Base-by-base conservation (phyloP, 352 stramenopile genomes). In the Phytophthora megakarya region DNA sequence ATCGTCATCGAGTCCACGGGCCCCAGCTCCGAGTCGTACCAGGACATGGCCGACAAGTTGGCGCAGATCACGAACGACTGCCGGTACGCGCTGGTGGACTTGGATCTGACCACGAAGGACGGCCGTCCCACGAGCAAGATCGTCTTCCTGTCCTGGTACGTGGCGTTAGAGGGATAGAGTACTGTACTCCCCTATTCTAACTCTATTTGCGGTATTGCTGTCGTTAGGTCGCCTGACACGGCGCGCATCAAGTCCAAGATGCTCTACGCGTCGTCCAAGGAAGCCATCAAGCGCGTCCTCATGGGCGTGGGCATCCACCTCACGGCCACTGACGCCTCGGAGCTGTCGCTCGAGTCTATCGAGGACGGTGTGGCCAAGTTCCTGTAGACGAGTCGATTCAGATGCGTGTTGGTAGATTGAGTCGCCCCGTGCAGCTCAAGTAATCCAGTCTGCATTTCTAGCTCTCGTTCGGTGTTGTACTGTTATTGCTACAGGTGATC, bases 221-320 rank as follows among this genome's bases (percentile, higher is more conserved):
- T n/a, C 8, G 6, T 9, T 37, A 91, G 83, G 83, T 98, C 94
- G 57, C 96, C 96, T 19, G 96, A 98, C 75, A 97, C 86, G 50
- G 88, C 92, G 3, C 80, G 75, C 15, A 87, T 98, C 51, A 96
- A 97, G 80, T 84, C 81, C 51, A 98, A 98, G 83, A 98, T 98
- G 96, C 63, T 98, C 33, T 98, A 98, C 84, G 86, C 88, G 53
- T 92, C 90, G 18, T 98, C 90, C 23, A 98, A 98, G 81, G 94
- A 98, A 74, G 81, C 90, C 43, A 88, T 98, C 71, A 98, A 98
- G 82, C 83, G 80, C 67, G 91, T 95, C 45, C 78, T 98, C n/a
- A 86, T 93, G 77, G 96, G 96, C 30, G 92, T 98, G 65, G 93
- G 91, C 49, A 98, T 98, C 68, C 90, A 98, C 75, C 87, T 98